phyloP scores from a whole-genome alignment of 2,329 filamentous ascomycete genomes.

The Chaetomiaceae sp. region DNA sequence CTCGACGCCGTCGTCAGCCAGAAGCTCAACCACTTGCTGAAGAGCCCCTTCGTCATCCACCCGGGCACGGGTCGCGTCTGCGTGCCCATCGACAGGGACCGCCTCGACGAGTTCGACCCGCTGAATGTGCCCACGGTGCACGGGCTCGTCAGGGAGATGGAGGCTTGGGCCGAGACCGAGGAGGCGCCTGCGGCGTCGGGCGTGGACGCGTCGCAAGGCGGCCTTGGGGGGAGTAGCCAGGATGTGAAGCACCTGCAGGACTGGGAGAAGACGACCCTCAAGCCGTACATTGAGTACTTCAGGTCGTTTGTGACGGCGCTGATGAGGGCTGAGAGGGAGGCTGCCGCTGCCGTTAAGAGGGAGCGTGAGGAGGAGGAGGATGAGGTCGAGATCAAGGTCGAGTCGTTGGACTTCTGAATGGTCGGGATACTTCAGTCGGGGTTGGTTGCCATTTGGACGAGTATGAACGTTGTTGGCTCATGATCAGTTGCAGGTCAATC shows the following conservation, averaged over 20 bases:
- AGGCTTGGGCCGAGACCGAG: conserved; percentile 53
- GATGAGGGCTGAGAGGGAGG: conserved; percentile 67
- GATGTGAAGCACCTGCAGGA: conserved; percentile 54
- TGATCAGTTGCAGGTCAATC: too few species aligned
- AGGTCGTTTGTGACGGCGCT: conserved; percentile 71
- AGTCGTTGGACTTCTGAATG: conserved; percentile 25
- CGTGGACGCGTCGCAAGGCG: conserved; percentile 33
- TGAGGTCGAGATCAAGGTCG: conserved; percentile 31
- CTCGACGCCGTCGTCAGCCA: conserved; percentile 97
- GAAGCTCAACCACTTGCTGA: conserved; percentile 96
- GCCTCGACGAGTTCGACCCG: conserved; percentile 80
- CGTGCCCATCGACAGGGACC: conserved; percentile 79
- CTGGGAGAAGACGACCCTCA: conserved; percentile 96
- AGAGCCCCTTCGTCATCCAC: conserved; percentile 93
- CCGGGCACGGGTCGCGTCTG: conserved; percentile 91
- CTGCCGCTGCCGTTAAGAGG: conserved; percentile 48
- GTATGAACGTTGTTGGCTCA: too few species aligned
- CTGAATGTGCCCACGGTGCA: conserved; percentile 85
- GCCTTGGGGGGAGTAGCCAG: background rate
- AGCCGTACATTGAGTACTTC: conserved; percentile 89
- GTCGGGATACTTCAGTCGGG: too few species aligned
- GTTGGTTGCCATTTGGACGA: too few species aligned
- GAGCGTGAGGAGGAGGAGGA: conserved; percentile 44
- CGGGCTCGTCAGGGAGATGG: conserved; percentile 76
- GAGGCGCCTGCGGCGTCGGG: conserved; percentile 35